Evolutionary conservation across 768 basidiomycete genomes (phyloP), one percentile per base, ranked within the genome.

Genomic region (Crepidotus variabilis): DNA sequence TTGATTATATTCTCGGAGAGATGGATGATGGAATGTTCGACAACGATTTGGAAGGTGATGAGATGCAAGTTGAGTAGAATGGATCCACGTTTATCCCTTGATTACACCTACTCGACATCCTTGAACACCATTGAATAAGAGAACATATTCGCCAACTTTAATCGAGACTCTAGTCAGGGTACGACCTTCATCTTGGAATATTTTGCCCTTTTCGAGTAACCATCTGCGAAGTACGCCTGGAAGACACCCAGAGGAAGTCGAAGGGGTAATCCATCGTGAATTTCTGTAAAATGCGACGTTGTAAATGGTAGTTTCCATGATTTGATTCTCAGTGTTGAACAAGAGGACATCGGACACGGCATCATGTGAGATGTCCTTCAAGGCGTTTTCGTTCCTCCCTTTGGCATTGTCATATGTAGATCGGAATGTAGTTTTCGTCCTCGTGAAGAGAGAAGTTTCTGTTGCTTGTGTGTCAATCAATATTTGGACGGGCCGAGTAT

Each of bases 1-100:
- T 99, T 54, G 97, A 99, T 68, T 95, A 90, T 60, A 77, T 94
- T 55, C 73, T 94, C 28, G 83, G 82, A 14, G 91, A 94, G 75
- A 94, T 94, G 92, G 92, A 92, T 65, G 87, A 82, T 60, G 88
- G 87, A 22, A 78, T 89, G 71, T 82, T 89, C 54, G 79, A 77
- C 60, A 77, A 69, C 22, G 74, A 72, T 20, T 65, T 73, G 35
- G 64, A 70, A 4, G 74, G 77, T 20, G 74, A 75, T 32, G 58
- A 59, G 45, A 80, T 81, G 78, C 77, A 79, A 14, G 72, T 78
- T 50, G 76, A 75, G 56, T 55, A 57, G 18, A 56, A 55, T 53
- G 24, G 54, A 20, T 23, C 50, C 24, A 28, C 21, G 3, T 43
- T 28, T 21, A 50, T 33, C 54, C 52, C 28, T 65, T 63, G 46